Evolutionary conservation across 148 eudicot genomes (phyloP).

Genomic region (Suaeda aralocaspica): DNA sequence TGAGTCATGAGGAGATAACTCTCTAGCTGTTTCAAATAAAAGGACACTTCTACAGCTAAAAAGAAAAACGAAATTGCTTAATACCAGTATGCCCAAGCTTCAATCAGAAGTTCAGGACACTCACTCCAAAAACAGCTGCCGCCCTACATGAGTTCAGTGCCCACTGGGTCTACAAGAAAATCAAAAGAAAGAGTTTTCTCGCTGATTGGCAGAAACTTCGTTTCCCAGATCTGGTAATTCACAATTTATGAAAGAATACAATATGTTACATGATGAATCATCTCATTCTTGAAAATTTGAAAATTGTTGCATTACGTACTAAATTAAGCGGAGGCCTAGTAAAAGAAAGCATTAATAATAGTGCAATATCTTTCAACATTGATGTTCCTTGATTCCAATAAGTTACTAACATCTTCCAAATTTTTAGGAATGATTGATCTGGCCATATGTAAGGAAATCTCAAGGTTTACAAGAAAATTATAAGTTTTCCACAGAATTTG

Average conservation of each 20-base stretch:
- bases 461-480: background rate
- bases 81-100: constrained; percentile 4
- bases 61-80: background rate
- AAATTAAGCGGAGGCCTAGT: too few relatives aligned
- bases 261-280: background rate
- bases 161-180: constrained; percentile 74
- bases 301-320: too few relatives aligned
- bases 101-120: background rate
- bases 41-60: too few relatives aligned
- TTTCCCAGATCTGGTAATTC: constrained; percentile 60
- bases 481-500: too few relatives aligned
- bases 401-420: background rate
- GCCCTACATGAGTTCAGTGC: constrained; percentile 72
- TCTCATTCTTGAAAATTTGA: background rate
- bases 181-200: constrained; percentile 41
- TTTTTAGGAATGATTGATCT: background rate
- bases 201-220: constrained; percentile 54
- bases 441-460: background rate
- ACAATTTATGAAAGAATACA: background rate
- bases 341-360: background rate
- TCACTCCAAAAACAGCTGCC: constrained; percentile 5
- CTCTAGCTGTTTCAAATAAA: background rate
- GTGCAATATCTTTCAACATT: background rate
- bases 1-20: too few relatives aligned
- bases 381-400: background rate